These are phyloP conservation scores for Solanum ossicruentum DNA, from an alignment of 257 asterid species.

Conservation along the genomic window DNA sequence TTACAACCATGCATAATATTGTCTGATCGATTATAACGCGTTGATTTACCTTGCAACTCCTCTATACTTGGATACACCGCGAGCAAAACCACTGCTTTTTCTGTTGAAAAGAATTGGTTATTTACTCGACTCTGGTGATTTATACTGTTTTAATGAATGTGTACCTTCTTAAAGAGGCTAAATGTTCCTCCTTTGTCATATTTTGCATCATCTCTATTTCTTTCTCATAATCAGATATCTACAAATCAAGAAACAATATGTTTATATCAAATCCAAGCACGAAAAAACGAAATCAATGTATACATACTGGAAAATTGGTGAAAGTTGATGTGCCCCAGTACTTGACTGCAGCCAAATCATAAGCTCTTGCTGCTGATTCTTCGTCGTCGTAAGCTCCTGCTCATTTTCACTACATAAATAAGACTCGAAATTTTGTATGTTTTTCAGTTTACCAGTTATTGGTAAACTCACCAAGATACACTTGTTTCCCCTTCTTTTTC, in stretches of 20 bases:
- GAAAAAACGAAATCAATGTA: neutral
- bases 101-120: constrained; percentile 7
- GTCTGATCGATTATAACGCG: neutral
- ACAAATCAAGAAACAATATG: neutral
- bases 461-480: constrained; percentile 58
- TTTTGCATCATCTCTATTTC: constrained; percentile 38
- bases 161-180: constrained; percentile 50
- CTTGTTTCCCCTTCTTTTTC: constrained; percentile 60
- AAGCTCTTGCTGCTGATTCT: constrained; percentile 48
- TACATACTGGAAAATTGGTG: constrained; percentile 28
- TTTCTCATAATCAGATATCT: constrained; percentile 24
- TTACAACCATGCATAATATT: neutral
- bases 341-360: constrained; percentile 43
- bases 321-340: constrained; percentile 43
- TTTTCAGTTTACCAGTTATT: neutral
- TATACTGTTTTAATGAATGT: no score
- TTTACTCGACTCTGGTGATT: neutral
- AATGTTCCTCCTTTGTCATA: constrained; percentile 42
- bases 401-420: neutral
- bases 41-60: constrained; percentile 54
- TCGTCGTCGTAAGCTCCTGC: constrained; percentile 46
- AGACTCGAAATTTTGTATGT: neutral
- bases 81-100: constrained; percentile 69
- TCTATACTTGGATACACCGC: constrained; percentile 63
- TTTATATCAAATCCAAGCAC: neutral